Evolutionary conservation across 805 yeast species (phyloP).

Genomic region (Monosporozyma yasuniensis): DNA sequence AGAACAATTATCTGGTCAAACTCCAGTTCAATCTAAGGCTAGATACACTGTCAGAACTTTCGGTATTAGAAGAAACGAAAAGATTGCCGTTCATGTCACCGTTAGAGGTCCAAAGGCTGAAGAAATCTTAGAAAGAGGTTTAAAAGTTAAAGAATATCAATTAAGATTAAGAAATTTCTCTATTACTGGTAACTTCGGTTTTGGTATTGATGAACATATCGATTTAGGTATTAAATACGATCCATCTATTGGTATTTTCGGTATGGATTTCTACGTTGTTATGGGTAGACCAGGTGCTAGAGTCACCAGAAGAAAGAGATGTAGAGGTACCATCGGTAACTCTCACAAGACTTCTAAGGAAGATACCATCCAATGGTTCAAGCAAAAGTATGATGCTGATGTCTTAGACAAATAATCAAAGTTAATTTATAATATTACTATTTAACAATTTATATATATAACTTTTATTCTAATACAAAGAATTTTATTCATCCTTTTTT

Average conservation of each 20-base stretch:
- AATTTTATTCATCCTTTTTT: slow-evolving; percentile 39
- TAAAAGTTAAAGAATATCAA: slow-evolving; percentile 99
- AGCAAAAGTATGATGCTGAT: slow-evolving; percentile 98
- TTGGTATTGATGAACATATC: slow-evolving; percentile 99
- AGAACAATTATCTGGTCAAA: slow-evolving; percentile 99
- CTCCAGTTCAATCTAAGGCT: slow-evolving; percentile 99
- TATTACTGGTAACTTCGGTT: slow-evolving; percentile 99
- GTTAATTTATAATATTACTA: background rate
- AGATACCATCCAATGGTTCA: slow-evolving; percentile 97
- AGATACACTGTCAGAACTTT: slow-evolving; percentile 99
- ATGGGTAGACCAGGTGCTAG: slow-evolving; percentile 99
- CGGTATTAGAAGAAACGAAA: slow-evolving; percentile 99
- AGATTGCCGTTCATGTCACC: slow-evolving; percentile 98
- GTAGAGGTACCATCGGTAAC: slow-evolving; percentile 81
- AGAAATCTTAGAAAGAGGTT: slow-evolving; percentile 99
- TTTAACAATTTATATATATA: slow-evolving; percentile 3
- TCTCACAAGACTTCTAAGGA: slow-evolving; percentile 85
- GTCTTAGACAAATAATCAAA: slow-evolving; percentile 76
- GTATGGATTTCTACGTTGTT: slow-evolving; percentile 99
- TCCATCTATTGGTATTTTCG: slow-evolving; percentile 99
- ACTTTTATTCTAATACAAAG: slow-evolving; percentile 32
- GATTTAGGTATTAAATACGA: slow-evolving; percentile 99
- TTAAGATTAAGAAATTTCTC: slow-evolving; percentile 91
- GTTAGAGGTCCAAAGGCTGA: slow-evolving; percentile 99
- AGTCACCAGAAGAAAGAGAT: slow-evolving; percentile 97